phyloP scores from a whole-genome alignment of 2,329 filamentous ascomycete species.

The Colletotrichum brevisporum region DNA sequence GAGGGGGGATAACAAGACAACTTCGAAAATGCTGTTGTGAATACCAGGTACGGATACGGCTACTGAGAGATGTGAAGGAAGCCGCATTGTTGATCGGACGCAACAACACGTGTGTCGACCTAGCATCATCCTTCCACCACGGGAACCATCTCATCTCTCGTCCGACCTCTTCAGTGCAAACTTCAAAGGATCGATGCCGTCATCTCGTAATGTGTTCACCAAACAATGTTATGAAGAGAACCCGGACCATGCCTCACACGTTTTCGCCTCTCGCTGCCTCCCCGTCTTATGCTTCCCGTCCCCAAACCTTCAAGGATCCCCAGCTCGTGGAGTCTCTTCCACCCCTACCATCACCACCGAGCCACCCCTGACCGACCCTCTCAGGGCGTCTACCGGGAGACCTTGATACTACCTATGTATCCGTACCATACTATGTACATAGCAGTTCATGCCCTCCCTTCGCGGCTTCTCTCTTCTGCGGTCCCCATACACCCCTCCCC shows the following conservation, averaged over 20 bases:
- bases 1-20: neutral
- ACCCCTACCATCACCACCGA: slow-evolving; percentile 13
- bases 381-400: slow-evolving; percentile 27
- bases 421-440: too few species aligned
- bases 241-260: slow-evolving; percentile 40
- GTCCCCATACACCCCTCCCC: too few species aligned
- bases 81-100: too few species aligned
- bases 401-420: slow-evolving; percentile 23
- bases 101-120: neutral
- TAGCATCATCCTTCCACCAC: slow-evolving; percentile 6
- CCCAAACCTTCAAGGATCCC: slow-evolving; percentile 36
- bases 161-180: slow-evolving; percentile 5
- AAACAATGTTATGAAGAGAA: slow-evolving; percentile 19
- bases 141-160: slow-evolving; percentile 17
- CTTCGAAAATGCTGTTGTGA: neutral
- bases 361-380: slow-evolving; percentile 33
- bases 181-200: slow-evolving; percentile 22
- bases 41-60: too few species aligned
- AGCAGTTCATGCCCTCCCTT: slow-evolving; percentile 24
- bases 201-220: slow-evolving; percentile 23
- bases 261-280: slow-evolving; percentile 37
- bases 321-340: neutral
- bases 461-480: slow-evolving; percentile 19
- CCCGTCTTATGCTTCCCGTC: slow-evolving; percentile 42
- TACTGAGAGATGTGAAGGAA: too few species aligned